Evolutionary conservation across 176 grass and related monocot species (phyloP).

Genomic region (Raddia guianensis): DNA sequence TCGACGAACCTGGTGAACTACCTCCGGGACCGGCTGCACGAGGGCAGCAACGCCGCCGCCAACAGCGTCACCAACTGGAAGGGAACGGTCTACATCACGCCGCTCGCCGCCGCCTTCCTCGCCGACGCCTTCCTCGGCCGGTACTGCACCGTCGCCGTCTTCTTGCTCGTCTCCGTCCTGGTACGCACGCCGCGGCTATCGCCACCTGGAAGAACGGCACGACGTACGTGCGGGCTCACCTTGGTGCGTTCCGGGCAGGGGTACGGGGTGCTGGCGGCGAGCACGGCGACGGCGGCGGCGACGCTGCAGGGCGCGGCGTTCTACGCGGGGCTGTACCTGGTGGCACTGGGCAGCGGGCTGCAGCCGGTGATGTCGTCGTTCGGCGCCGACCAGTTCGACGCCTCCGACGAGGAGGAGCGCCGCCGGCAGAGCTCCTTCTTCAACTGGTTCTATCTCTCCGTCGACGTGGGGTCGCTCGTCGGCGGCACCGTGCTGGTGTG

Average conservation of each 20-base stretch:
- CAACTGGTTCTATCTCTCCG: slow-evolving; percentile 64
- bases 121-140: slow-evolving; percentile 55
- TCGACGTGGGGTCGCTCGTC: slow-evolving; percentile 47
- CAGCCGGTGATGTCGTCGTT: slow-evolving; percentile 44
- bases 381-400: slow-evolving; percentile 61
- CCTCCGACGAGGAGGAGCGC: slow-evolving; percentile 36
- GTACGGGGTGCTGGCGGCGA: slow-evolving; percentile 35
- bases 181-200: neutral
- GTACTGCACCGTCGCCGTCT: slow-evolving; percentile 50
- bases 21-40: slow-evolving; percentile 39
- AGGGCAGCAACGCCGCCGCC: slow-evolving; percentile 46
- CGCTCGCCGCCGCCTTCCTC: slow-evolving; percentile 49
- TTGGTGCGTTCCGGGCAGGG: neutral
- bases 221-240: neutral
- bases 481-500: slow-evolving; percentile 55
- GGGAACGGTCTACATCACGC: slow-evolving; percentile 39
- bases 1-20: slow-evolving; percentile 64
- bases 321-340: slow-evolving; percentile 51
- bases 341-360: slow-evolving; percentile 41
- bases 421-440: slow-evolving; percentile 63
- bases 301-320: slow-evolving; percentile 22
- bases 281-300: slow-evolving; percentile 28
- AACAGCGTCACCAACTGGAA: slow-evolving; percentile 55
- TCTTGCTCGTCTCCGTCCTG: slow-evolving; percentile 36
- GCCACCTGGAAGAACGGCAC: neutral